A percentile compares a stretch with the other conserved stretches of the same genome.
Conservation (phyloP, 2,329 filamentous ascomycete species). For the Xylariaceae sp. region DNA sequence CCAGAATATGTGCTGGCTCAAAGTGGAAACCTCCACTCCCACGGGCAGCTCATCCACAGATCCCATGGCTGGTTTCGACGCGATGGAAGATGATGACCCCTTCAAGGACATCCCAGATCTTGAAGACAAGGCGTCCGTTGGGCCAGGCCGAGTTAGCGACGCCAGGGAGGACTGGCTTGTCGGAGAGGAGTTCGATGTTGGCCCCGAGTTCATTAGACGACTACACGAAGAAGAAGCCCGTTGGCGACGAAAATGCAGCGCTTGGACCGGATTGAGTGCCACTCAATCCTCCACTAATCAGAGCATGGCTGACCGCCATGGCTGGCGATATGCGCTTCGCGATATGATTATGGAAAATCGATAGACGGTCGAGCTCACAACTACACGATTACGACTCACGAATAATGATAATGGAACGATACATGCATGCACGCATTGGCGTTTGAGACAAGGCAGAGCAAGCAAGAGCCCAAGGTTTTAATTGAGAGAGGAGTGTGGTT, state of each 20-base stretch:
- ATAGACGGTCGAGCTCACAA: background rate
- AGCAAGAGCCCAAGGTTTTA: constrained; percentile 11
- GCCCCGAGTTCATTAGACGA: constrained; percentile 84
- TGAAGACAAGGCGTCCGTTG: constrained; percentile 59
- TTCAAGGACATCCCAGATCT: constrained; percentile 95
- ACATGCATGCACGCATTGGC: constrained; percentile 4
- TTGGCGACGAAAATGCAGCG: constrained; percentile 84
- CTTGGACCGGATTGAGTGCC: constrained; percentile 67
- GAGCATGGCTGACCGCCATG: too few relatives aligned
- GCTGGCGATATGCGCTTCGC: constrained; percentile 75
- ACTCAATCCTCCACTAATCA: too few relatives aligned
- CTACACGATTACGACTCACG: constrained; percentile 3
- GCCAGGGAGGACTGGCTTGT: constrained; percentile 77
- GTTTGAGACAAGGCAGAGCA: constrained; percentile 7
- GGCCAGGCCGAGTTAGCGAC: constrained; percentile 53
- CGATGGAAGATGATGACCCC: constrained; percentile 81
- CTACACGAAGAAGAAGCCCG: constrained; percentile 89
- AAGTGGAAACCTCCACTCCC: constrained; percentile 55
- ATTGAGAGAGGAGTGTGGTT: constrained; percentile 7
- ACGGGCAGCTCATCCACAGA: constrained; percentile 49
- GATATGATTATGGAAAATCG: constrained; percentile 47
- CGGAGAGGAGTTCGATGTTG: constrained; percentile 95
- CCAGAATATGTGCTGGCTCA: constrained; percentile 96
- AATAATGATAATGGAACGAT: constrained; percentile 18
- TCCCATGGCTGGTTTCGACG: constrained; percentile 61